Percentiles rank a stretch among this genome's conserved stretches.
These are phyloP conservation scores for Kodamaea jinghongensis DNA, from an alignment of 805 yeast genomes.

Conservation along the genomic window DNA sequence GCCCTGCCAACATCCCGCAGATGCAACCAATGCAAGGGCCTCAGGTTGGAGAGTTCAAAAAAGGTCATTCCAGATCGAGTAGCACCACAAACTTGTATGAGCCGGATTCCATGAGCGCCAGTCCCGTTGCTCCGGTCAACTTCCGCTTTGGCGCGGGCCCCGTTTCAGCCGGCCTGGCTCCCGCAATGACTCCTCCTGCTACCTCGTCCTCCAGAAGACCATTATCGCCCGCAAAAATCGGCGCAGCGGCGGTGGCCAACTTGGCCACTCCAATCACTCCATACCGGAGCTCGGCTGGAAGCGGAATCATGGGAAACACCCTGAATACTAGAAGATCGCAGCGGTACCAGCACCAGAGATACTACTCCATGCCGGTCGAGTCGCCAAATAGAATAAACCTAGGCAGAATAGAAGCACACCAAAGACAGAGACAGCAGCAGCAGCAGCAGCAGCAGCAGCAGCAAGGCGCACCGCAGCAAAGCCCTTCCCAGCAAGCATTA, in stretches of 20 bases:
- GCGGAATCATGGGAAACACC: conserved; percentile 7
- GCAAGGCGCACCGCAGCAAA: background rate
- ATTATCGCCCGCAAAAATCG: conserved; percentile 66
- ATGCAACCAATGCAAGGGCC: conserved; percentile 6
- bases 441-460: conserved; percentile 5
- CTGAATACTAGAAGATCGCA: conserved; percentile 7
- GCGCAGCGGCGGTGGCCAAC: conserved; percentile 67
- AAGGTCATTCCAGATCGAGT: conserved; percentile 6
- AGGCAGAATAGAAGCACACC: conserved; percentile 4
- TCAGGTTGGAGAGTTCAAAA: conserved; percentile 1
- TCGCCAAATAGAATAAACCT: conserved; percentile 8
- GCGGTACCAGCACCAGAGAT: conserved; percentile 34
- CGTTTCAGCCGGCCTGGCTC: conserved; percentile 10
- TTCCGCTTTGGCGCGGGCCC: conserved; percentile 33
- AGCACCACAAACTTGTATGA: conserved; percentile 7
- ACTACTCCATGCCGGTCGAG: conserved; percentile 42
- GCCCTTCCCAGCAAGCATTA: background rate
- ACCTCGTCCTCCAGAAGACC: conserved; percentile 33
- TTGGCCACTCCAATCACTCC: conserved; percentile 37
- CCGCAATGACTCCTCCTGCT: conserved; percentile 10
- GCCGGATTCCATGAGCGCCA: conserved; percentile 25
- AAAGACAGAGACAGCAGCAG: conserved; percentile 3
- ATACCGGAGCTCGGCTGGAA: conserved; percentile 21
- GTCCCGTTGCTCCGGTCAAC: conserved; percentile 32
- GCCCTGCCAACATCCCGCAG: conserved; percentile 1